Base-by-base conservation (phyloP, 2,329 filamentous ascomycete species). In the Colletotrichum sp. region DNA sequence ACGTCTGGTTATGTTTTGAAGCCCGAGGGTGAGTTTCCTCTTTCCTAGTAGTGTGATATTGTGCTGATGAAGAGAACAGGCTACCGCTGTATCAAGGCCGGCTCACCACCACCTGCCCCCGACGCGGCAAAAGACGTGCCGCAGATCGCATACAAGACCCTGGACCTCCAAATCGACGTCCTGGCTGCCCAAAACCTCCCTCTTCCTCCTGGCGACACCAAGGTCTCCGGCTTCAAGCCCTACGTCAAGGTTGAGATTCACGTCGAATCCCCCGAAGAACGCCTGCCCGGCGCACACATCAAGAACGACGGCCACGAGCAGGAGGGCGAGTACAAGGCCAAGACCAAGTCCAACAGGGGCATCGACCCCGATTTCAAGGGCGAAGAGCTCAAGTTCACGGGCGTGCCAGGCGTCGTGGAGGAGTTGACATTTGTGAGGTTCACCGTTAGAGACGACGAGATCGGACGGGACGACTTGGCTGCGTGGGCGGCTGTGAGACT, bases 401-500 rank as follows among this genome's bases (percentile, higher is more conserved):
- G 83, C 0, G 85, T 92, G 34, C 83, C 85, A 2, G 88, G 91
- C 10, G 87, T 95, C 2, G 88, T 94, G 10, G 91, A 94, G 68
- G 91, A 94, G 80, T 86, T 96, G 77, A 92, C 92, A 34, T 96
- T 96, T 86, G 88, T 95, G 70, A 89, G 94, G 80, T 95, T 99
- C 87, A 95, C 98, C 80, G 89, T 99, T 79, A 94, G 96, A 84
- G 95, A 99, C 82, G 94, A 98, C 79, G 94, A 96, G 83, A 91
- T 96, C 78, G 92, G 93, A 6, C 90, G 90, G 77, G 96, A 99
- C 81, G 91, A 94, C 75, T 84, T 98, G 72, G 93, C 95, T 13
- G 95, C 94, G 4, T 99, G 97, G 97, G 93, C 94, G 3, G 98
- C 96, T 81, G 93, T 98, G 79, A 90, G 96, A 52, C 90, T 99